These are phyloP conservation scores for Calocera cornea DNA, from an alignment of 768 basidiomycete genomes.

Conservation along the genomic window DNA sequence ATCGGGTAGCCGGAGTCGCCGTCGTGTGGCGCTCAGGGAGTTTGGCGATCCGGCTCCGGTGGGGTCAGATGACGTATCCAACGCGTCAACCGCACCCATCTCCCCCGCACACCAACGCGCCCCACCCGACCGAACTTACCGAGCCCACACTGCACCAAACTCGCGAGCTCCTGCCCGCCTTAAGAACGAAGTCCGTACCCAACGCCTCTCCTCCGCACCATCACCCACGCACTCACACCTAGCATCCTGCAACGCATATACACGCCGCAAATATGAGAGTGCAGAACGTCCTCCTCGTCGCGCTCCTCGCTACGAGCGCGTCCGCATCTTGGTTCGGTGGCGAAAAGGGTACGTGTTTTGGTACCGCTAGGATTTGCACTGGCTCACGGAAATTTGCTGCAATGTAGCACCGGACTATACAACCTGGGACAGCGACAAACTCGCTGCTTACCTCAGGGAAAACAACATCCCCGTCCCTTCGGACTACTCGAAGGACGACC, in stretches of 20 bases:
- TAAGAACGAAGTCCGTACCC: background rate
- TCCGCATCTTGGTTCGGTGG: slow-evolving; percentile 43
- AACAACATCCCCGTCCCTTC: slow-evolving; percentile 46
- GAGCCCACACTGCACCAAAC: no score
- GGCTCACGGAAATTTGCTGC: slow-evolving; percentile 26
- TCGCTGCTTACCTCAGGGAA: slow-evolving; percentile 54
- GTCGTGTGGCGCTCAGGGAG: background rate
- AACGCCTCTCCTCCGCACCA: background rate
- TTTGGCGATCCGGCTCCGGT: background rate
- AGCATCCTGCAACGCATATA: background rate
- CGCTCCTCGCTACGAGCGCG: slow-evolving; percentile 28
- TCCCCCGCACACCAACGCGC: background rate
- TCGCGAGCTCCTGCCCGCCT: background rate
- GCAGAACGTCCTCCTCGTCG: slow-evolving; percentile 17
- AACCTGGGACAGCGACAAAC: slow-evolving; percentile 50
- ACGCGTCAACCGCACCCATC: background rate
- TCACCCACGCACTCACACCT: background rate
- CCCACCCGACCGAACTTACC: background rate
- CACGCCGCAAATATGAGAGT: background rate
- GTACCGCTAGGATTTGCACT: slow-evolving; percentile 22
- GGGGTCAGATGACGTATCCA: slow-evolving; percentile 1
- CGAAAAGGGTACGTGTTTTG: slow-evolving; percentile 12
- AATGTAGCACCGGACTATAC: slow-evolving; percentile 24
- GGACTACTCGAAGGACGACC: slow-evolving; percentile 31
- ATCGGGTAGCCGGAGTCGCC: background rate